Base-by-base conservation (phyloP, 768 basidiomycete species). In the Dentipellis fragilis region DNA sequence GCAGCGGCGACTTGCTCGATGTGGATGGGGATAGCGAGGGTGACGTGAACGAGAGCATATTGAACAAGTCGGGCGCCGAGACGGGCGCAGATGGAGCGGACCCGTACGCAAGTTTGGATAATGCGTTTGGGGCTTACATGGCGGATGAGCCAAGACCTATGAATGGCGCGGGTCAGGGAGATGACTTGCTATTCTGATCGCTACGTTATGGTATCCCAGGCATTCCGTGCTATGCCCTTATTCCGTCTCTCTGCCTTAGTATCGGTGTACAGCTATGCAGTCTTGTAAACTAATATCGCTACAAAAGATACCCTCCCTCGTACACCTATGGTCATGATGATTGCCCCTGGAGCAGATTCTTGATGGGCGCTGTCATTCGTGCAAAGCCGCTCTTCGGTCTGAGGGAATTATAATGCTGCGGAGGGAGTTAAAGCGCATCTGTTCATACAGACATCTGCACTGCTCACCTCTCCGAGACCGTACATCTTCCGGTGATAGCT, bases 401-500 rank as follows among this genome's bases (percentile, higher is more conserved):
- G 53, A 93, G 67, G 5, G 91, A 93, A 67, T 93, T 93, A 66
- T 93, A 93, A 67, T 93, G 91, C 91, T 93, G 66, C 11, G 49
- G 36, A 36, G 36, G 22, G 19, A 34, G 51, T 56, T 61, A 55
- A 49, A 60, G 62, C 14, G 29, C 34, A 46, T 23, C 35, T 49
- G 9, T 8, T 2, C 10, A 14, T 11, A 29, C 5, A 12, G 12
- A 6, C 36, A 22, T 19, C 29, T 23, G 29, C 42, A 35, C 10
- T 21, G 72, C 87, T 61, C 53, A 93, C 93, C 82, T 97, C 95
- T 62, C 95, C 95, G 6, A 97, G 78, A 2, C 94, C 95, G 71
- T 95, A 98, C 84, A 95, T 87, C 61, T 84, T 80, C 54, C 90
- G 78, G 66, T 98, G 95, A 68, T 95, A 99, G 64, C 93, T 96